A percentile compares a stretch with the other conserved stretches of the same genome.
Evolutionary conservation across 768 basidiomycete species (phyloP).

Genomic region (Cubamyces sp.): DNA sequence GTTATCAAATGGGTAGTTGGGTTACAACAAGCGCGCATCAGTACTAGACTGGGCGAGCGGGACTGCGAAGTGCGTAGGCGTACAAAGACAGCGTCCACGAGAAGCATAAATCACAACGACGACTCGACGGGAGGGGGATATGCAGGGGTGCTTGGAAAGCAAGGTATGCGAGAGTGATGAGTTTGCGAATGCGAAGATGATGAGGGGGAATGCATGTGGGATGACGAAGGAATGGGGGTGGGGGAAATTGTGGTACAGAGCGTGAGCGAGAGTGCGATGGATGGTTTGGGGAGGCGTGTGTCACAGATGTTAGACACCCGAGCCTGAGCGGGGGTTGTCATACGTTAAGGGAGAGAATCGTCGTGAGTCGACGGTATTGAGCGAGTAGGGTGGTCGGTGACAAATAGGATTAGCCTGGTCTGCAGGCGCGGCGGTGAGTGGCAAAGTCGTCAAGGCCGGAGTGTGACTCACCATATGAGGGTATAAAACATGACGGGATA

Average conservation of each 20-base stretch:
- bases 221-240: slow-evolving; percentile 4
- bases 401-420: slow-evolving; percentile 14
- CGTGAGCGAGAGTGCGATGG: slow-evolving; percentile 1
- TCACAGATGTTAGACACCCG: slow-evolving; percentile 14
- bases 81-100: slow-evolving; percentile 20
- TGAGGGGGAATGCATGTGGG: slow-evolving; percentile 10
- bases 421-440: slow-evolving; percentile 3
- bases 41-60: slow-evolving; percentile 4
- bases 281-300: slow-evolving; percentile 2
- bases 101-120: slow-evolving; percentile 14
- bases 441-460: background rate
- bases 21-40: slow-evolving; percentile 8
- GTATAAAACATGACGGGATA: slow-evolving; percentile 14
- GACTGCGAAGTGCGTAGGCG: slow-evolving; percentile 11
- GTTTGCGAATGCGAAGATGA: slow-evolving; percentile 5
- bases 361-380: background rate
- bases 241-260: background rate
- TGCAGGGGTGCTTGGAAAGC: slow-evolving; percentile 11
- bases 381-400: slow-evolving; percentile 1
- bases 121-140: slow-evolving; percentile 1
- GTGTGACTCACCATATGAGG: slow-evolving; percentile 16
- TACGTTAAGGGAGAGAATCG: slow-evolving; percentile 3
- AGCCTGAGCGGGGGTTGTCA: slow-evolving; percentile 21
- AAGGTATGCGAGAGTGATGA: slow-evolving; percentile 7
- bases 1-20: background rate